phyloP scores from a whole-genome alignment of 1,284 basidiomycete genomes.

The Trichosporon sp. region DNA sequence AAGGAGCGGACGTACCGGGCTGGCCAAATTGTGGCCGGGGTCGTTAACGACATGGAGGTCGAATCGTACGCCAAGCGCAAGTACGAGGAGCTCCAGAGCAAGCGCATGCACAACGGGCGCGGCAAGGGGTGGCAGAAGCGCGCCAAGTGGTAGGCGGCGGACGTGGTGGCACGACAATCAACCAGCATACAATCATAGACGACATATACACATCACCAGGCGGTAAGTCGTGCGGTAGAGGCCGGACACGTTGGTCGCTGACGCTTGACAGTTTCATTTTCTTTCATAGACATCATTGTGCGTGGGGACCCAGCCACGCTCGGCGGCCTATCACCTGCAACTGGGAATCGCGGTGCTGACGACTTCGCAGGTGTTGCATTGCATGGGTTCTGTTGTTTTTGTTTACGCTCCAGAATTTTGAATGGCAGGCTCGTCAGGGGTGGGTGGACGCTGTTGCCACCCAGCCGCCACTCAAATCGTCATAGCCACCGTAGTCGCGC shows the following conservation, averaged over 20 bases:
- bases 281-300: constrained; percentile 21
- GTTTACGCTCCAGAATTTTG: not conserved
- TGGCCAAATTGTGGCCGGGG: constrained; percentile 77
- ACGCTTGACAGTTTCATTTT: constrained; percentile 8
- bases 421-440: not conserved
- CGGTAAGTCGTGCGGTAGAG: constrained; percentile 11
- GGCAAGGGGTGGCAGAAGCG: constrained; percentile 68
- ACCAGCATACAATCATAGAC: not conserved
- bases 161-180: not conserved
- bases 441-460: not conserved
- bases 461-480: not conserved
- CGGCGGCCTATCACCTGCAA: not conserved
- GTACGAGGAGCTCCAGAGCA: constrained; percentile 74
- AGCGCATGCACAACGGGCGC: constrained; percentile 66
- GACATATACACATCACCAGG: not conserved
- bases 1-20: constrained; percentile 78
- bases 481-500: not conserved
- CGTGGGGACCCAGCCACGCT: constrained; percentile 11
- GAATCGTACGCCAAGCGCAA: constrained; percentile 89
- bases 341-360: constrained; percentile 9
- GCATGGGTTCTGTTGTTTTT: constrained; percentile 13
- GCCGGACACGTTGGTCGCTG: not conserved
- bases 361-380: constrained; percentile 20
- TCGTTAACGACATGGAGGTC: constrained; percentile 81
- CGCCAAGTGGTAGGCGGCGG: constrained; percentile 43